Evolutionary conservation across 2,329 filamentous ascomycete genomes (phyloP), one percentile per base, ranked within the genome.

Genomic region (Claviceps purpurea): DNA sequence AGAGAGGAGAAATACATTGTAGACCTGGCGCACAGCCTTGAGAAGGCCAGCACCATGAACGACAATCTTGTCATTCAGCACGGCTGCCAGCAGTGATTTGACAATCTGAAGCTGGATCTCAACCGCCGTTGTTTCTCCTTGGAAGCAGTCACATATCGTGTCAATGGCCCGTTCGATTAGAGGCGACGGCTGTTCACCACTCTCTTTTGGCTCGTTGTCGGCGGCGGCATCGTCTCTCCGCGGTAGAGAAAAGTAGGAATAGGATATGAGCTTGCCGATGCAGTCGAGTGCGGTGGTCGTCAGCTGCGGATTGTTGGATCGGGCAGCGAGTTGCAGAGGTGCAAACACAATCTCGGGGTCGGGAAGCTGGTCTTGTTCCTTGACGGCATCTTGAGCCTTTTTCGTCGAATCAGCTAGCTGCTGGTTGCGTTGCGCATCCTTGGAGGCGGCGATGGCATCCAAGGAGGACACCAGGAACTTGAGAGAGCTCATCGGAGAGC

Each of bases 81-180:
- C 93, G 14, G 94, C 94, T 14, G 93, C 90, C 54, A 98, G 74
- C 54, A 98, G 75, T 2, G 93, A 97, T 71, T 98, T 97, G 66
- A 98, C 89, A 60, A 98, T 98, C 70, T 98, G 93, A 61, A 97
- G 80, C 68, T 98, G 93, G 47, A 97, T 85, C 67, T 96, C 91
- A 50, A 85, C 79, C 3, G 89, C 84, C 0, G 94, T 98, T 1
- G 87, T 87, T 71, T 98, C 93, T 64, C 93, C 91, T 65, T 97
- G 90, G 65, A 98, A 98, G 68, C 93, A 98, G 65, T 97, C 91
- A 75, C 93, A 98, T 74, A 98, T 98, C 39, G 93, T 95, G 70
- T 98, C 94, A 63, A 98, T 98, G 54, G 94, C 93, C 58, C 91
- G 81, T 70, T 98, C 94, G 64, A 98, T 98, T 58, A 98, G 75